phyloP scores from a whole-genome alignment of 768 basidiomycete genomes.

The Tephrocybe rancida region DNA sequence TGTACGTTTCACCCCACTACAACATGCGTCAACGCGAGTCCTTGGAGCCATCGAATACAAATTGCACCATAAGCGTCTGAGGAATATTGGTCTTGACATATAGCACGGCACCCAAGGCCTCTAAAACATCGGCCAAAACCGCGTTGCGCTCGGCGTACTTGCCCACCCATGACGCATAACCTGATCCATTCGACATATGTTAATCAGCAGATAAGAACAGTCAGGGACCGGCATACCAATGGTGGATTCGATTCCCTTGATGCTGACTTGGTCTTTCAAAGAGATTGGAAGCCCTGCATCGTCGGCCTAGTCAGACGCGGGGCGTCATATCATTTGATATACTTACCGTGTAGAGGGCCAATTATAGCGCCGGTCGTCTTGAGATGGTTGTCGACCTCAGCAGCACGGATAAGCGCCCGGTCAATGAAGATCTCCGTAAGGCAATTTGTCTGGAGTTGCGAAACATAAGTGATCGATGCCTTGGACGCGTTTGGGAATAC shows the following conservation, averaged over 20 bases:
- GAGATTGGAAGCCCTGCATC: constrained; percentile 65
- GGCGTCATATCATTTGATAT: too few relatives aligned
- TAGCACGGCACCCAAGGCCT: constrained; percentile 66
- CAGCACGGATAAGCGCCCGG: constrained; percentile 63
- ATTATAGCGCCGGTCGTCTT: constrained; percentile 62
- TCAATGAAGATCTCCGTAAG: constrained; percentile 85
- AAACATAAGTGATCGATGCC: background rate
- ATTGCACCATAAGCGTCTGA: constrained; percentile 71
- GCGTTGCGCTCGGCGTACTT: constrained; percentile 59
- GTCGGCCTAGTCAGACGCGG: too few relatives aligned
- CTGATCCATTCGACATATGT: constrained; percentile 28
- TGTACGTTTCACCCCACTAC: constrained; percentile 79
- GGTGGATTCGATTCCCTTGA: constrained; percentile 70
- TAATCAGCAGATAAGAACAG: too few relatives aligned
- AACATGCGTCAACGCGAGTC: background rate
- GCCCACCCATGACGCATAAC: constrained; percentile 77
- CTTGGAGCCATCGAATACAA: background rate
- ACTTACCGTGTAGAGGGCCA: constrained; percentile 70
- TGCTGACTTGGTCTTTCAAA: constrained; percentile 72
- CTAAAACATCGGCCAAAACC: constrained; percentile 67
- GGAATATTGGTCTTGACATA: constrained; percentile 80
- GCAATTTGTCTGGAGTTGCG: constrained; percentile 63
- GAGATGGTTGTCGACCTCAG: constrained; percentile 65
- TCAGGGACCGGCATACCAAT: constrained; percentile 46
- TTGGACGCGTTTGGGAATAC: constrained; percentile 16